A percentile compares a stretch with the other conserved stretches of the same genome.
phyloP scores from a whole-genome alignment of 441 rosid species.

The Dalechampia spathulata region DNA sequence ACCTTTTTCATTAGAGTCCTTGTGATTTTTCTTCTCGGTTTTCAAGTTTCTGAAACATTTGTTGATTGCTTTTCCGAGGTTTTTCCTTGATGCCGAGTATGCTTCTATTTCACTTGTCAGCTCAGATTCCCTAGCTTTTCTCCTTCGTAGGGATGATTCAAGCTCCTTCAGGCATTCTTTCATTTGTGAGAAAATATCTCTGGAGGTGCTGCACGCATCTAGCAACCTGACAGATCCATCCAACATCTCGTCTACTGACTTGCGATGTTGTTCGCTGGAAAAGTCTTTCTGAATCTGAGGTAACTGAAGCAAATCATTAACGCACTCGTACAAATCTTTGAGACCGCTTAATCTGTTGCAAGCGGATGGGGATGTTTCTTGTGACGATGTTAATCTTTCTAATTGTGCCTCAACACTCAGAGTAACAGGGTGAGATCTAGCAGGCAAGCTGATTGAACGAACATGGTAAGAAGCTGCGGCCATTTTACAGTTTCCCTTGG shows the following conservation, averaged over 20 bases:
- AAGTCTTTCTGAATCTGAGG: slow-evolving; percentile 18
- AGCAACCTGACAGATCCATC: slow-evolving; percentile 34
- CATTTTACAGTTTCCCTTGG: not conserved
- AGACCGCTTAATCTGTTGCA: slow-evolving; percentile 20
- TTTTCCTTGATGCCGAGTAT: slow-evolving; percentile 29
- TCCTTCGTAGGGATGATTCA: slow-evolving; percentile 31
- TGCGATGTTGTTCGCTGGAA: slow-evolving; percentile 5
- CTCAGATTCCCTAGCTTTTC: slow-evolving; percentile 15
- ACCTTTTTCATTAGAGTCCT: slow-evolving; percentile 1
- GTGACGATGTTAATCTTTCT: slow-evolving; percentile 8
- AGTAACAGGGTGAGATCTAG: slow-evolving; percentile 9
- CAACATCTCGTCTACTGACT: slow-evolving; percentile 21
- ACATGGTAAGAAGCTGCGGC: slow-evolving; percentile 18
- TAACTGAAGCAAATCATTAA: slow-evolving; percentile 27
- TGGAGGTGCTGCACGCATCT: slow-evolving; percentile 27
- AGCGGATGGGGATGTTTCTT: not conserved
- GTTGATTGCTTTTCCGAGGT: slow-evolving; percentile 18
- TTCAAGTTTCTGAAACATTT: slow-evolving; percentile 10
- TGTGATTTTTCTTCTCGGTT: slow-evolving; percentile 6
- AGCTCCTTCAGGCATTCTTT: slow-evolving; percentile 26
- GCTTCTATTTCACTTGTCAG: slow-evolving; percentile 19
- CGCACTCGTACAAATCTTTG: slow-evolving; percentile 23
- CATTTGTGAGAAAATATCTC: slow-evolving; percentile 31
- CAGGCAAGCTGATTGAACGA: slow-evolving; percentile 15
- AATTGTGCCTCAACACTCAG: slow-evolving; percentile 4